phyloP scores from a whole-genome alignment of 2,329 filamentous ascomycete genomes.

The Monilinia fructicola region DNA sequence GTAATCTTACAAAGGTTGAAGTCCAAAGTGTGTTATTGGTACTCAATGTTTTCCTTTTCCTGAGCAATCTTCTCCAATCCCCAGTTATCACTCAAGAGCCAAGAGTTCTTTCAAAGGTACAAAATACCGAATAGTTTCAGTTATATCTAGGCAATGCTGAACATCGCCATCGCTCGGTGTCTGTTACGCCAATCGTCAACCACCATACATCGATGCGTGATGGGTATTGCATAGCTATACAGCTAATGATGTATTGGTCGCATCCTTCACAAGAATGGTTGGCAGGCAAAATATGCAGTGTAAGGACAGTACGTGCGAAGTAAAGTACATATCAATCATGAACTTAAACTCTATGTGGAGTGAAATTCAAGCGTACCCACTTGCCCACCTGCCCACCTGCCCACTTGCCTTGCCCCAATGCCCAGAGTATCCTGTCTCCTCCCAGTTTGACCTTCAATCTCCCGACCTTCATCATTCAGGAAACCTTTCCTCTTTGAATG shows the following conservation, averaged over 20 bases:
- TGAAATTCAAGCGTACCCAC: background rate
- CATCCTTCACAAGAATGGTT: background rate
- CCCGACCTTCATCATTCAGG: slow-evolving; percentile 14
- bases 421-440: background rate
- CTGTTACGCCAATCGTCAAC: slow-evolving; percentile 9
- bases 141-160: background rate
- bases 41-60: background rate
- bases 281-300: slow-evolving; percentile 15
- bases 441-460: slow-evolving; percentile 7
- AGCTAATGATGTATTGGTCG: slow-evolving; percentile 17
- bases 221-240: slow-evolving; percentile 5
- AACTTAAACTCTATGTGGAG: slow-evolving; percentile 17
- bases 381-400: too few species aligned
- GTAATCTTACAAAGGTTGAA: slow-evolving; percentile 4
- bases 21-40: background rate
- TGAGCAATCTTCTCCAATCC: background rate
- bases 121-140: slow-evolving; percentile 4
- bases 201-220: slow-evolving; percentile 10
- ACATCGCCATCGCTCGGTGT: background rate
- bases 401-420: too few species aligned
- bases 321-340: slow-evolving; percentile 7
- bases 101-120: background rate
- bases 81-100: background rate
- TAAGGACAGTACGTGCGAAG: background rate
- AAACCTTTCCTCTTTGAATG: slow-evolving; percentile 19